Base-by-base conservation (phyloP, 495 filamentous ascomycete genomes). In the Lophiostoma macrostomum region DNA sequence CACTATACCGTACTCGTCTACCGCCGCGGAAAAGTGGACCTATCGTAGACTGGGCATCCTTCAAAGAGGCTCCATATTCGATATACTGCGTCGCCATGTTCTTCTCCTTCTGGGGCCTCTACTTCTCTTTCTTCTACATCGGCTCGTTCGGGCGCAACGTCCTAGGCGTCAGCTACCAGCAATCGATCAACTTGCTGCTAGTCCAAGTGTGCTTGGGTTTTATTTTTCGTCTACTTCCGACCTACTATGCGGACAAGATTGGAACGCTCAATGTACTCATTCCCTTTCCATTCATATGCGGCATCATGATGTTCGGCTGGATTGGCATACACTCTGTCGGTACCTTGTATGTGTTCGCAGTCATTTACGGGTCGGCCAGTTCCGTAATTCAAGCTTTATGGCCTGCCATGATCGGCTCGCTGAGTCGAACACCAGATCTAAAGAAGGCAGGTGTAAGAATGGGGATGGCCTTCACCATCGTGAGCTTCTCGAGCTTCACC, bases 391-490 rank as follows among this genome's bases (percentile, higher is more conserved):
- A 71, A 44, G 61, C 63, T 20, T 31, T 73, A 32, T 63, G 67
- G 35, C 70, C 70, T 1, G 48, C 62, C 1, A 61, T 62, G 20
- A 50, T 71, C 18, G 54, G 53, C 4, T 56, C 44, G 20, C 39
- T 73, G 53, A 11, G 8, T n/a, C 29, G 7, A 7, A 32, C 29
- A 32, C 29, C 29, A 23, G 64, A 69, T 52, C 14, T 70, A 34
- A 60, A 38, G 0, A 68, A 69, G 40, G 58, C 64, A 7, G 70
- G 70, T 4, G 64, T 56, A 10, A 35, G 69, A 39, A 63, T 67
- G 29, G 70, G 70, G 0, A 73, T 73, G 69, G 62, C 58, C 8
- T 71, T 71, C 47, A 57, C 45, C 13, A 56, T 70, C 35, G 56
- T 65, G 0, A 58, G 62, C 7, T 50, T 72, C 30, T 66, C 64